Percentiles rank a stretch among this genome's conserved stretches.
Conservation (phyloP, 140 eudicot genomes). For the Senecio squalidus region DNA sequence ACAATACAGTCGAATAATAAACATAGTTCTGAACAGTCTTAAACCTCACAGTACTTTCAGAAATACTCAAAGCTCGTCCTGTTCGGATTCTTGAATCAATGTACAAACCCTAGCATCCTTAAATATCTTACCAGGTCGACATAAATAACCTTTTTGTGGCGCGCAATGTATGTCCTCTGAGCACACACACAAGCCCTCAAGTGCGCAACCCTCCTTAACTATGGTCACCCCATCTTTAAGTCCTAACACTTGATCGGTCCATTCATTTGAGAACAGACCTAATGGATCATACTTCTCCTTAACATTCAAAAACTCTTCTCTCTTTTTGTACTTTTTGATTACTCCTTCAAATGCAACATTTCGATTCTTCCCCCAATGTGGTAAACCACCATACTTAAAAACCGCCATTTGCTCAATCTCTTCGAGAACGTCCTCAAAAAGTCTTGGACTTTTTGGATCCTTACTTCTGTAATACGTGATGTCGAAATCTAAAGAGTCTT, state of each 20-base stretch:
- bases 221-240: slow-evolving; percentile 37
- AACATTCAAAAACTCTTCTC: slow-evolving; percentile 43
- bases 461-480: slow-evolving; percentile 67
- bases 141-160: slow-evolving; percentile 47
- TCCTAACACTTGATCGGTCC: slow-evolving; percentile 82
- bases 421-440: slow-evolving; percentile 58
- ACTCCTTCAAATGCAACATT: slow-evolving; percentile 61
- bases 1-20: too few relatives aligned
- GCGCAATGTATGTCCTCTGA: slow-evolving; percentile 61
- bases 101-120: slow-evolving; percentile 57
- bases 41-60: too few relatives aligned
- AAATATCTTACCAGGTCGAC: slow-evolving; percentile 42
- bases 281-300: slow-evolving; percentile 57
- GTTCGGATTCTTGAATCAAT: slow-evolving; percentile 15
- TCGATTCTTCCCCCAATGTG: slow-evolving; percentile 95
- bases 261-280: slow-evolving; percentile 66
- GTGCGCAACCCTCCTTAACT: slow-evolving; percentile 52
- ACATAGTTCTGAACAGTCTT: too few relatives aligned
- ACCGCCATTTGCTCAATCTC: slow-evolving; percentile 77
- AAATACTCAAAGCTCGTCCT: too few relatives aligned
- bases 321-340: slow-evolving; percentile 42
- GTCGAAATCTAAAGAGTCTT: slow-evolving; percentile 69
- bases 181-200: slow-evolving; percentile 63
- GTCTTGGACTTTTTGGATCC: slow-evolving; percentile 59
- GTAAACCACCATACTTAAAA: slow-evolving; percentile 64